Percentiles rank a stretch among this genome's conserved stretches.
Evolutionary conservation across 2,329 filamentous ascomycete species (phyloP).

Genomic region (Epichloe bromicola): DNA sequence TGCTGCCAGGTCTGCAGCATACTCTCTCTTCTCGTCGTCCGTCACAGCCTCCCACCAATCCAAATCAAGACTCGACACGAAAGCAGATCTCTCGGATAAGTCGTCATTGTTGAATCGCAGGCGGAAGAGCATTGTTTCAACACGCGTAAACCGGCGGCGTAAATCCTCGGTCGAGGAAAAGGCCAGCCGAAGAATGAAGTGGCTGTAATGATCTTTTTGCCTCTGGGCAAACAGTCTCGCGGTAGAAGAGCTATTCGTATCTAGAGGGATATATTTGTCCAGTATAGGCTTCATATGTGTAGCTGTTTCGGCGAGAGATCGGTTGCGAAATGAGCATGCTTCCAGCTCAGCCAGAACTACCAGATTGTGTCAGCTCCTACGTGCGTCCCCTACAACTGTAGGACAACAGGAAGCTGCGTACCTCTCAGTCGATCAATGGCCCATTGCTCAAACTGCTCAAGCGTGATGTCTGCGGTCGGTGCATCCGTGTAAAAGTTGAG

Average conservation of each 20-base stretch:
- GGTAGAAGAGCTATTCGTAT: constrained; percentile 54
- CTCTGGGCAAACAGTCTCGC: constrained; percentile 55
- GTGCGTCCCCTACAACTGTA: not conserved
- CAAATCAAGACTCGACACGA: constrained; percentile 64
- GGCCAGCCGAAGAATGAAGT: constrained; percentile 89
- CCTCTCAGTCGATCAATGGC: constrained; percentile 82
- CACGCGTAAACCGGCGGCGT: constrained; percentile 68
- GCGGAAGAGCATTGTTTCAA: constrained; percentile 83
- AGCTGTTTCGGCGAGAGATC: constrained; percentile 66
- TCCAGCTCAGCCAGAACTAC: constrained; percentile 78
- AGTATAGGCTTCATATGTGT: constrained; percentile 75
- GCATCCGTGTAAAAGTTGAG: constrained; percentile 86
- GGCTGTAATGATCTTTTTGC: constrained; percentile 92
- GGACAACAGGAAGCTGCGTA: constrained; percentile 22
- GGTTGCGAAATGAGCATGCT: constrained; percentile 91
- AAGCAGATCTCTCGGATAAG: constrained; percentile 55
- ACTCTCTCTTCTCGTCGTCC: constrained; percentile 60
- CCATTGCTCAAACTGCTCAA: constrained; percentile 98
- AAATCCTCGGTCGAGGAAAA: constrained; percentile 88
- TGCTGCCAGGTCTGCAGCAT: constrained; percentile 48
- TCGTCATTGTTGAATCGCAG: constrained; percentile 71
- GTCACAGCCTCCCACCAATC: constrained; percentile 83
- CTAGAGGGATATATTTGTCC: constrained; percentile 74
- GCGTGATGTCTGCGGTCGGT: constrained; percentile 84
- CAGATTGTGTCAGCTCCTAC: not conserved